A percentile compares a stretch with the other conserved stretches of the same genome.
phyloP scores from a whole-genome alignment of 768 basidiomycete species.

The Suillus bovinus region DNA sequence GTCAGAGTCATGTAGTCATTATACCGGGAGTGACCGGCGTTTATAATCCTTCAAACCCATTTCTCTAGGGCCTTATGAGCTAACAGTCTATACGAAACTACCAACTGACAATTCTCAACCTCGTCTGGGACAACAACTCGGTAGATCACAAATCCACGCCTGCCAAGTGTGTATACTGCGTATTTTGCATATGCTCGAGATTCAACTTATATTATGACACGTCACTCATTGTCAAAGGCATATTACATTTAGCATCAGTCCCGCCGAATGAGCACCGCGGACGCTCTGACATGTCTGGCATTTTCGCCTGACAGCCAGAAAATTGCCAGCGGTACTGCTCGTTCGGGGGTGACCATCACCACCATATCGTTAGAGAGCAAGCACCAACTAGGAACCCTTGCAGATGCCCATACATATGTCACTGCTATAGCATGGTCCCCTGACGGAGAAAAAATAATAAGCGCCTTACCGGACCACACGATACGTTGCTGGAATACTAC shows the following conservation, averaged over 20 bases:
- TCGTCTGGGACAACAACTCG: background rate
- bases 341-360: slow-evolving; percentile 3
- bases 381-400: background rate
- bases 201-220: background rate
- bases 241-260: background rate
- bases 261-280: slow-evolving; percentile 3
- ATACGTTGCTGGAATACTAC: slow-evolving; percentile 30
- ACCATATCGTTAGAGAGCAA: background rate
- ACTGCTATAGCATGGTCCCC: slow-evolving; percentile 30
- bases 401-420: too few relatives aligned
- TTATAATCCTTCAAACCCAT: too few relatives aligned
- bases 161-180: background rate
- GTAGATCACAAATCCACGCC: background rate
- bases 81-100: too few relatives aligned
- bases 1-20: too few relatives aligned
- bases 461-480: slow-evolving; percentile 28
- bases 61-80: too few relatives aligned
- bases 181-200: background rate
- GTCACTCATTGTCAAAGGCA: background rate
- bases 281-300: slow-evolving; percentile 2
- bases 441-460: slow-evolving; percentile 26
- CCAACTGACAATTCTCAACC: too few relatives aligned
- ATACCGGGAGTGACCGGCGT: too few relatives aligned
- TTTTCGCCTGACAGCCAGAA: background rate
- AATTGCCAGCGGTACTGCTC: slow-evolving; percentile 1